Base-by-base conservation (phyloP, 148 eudicot species). In the Nepenthes gracilis region DNA sequence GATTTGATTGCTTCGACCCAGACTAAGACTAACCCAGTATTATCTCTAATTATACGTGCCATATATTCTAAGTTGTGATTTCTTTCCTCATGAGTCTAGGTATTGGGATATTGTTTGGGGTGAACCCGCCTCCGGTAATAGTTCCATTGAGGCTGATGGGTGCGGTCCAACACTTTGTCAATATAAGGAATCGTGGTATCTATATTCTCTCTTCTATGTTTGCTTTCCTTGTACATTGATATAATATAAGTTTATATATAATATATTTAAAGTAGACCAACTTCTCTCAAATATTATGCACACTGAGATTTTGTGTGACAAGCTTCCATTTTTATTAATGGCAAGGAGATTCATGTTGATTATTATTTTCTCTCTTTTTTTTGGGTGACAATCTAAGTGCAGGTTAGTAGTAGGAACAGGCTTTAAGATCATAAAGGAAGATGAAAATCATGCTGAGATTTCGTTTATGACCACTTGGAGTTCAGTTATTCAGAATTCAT, bases 101-200 rank as follows among this genome's bases (percentile, higher is more conserved):
- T 64, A 71, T 55, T 71, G 74, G 69, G 61, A 71, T 38, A 37
- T 71, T 13, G 61, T 61, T 23, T 71, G 69, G 74, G 8, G 57
- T 13, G 45, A 38, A 13, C 10, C 7, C 11, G 0, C 23, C 23
- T 23, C 34, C 4, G 9, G 9, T 36, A 3, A 55, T 1, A 47
- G 55, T 40, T 34, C 40, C 2, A 35, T 59, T 65, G 74, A 68
- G 6, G 4, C 4, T 49, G 53, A n/a, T 11, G 2, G 53, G 11
- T 45, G 11, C 48, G 11, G 11, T 45, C 23, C 8, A 45, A 11
- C 11, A 11, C 48, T 6, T 11, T 5, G 48, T 6, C 8, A 11
- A 45, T 45, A 6, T 45, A 45, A 45, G 48, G 48, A 23, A 23
- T 23, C 11, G 48, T 11, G 6, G 11, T 45, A 11, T 45, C 48